Base-by-base conservation (phyloP, 805 yeast species). In the Ogataea pignaliae region DNA sequence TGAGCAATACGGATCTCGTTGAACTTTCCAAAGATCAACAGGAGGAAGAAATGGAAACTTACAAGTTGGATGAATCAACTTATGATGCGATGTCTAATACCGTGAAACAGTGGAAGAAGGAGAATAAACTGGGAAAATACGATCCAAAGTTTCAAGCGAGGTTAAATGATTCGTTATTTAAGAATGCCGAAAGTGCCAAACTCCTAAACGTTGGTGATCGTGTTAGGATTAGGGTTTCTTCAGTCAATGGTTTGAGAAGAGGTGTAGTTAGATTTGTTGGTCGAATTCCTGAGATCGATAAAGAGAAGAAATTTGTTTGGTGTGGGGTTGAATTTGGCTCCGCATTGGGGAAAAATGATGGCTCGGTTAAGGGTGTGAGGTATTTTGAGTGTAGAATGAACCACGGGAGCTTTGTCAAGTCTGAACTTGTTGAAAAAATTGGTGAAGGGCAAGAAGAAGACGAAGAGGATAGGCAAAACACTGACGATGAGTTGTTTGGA, bases 321-420 rank as follows among this genome's bases (percentile, higher is more conserved):
- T 75, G 86, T 29, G 98, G 97, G 0, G 76, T 91, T 3, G 86
- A 83, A 53, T 81, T 89, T 43, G 93, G 86, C 53, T 88, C 85
- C 52, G 91, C 97, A 0, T 75, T 76, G 8, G 98, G 98, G 5
- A 88, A 85, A 61, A 88, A 90, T 56, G 79, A 88, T 57, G 98
- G 98, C 0, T 65, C 78, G 16, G 67, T 88, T 34, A 77, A 79
- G 31, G 89, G 87, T 0, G 59, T 53, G 1, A 55, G 71, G 31
- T 75, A 85, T 50, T 90, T 91, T 58, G 56, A 66, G 4, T 78
- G 88, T 29, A 56, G 57, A 6, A 56, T 55, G 0, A 73, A 74
- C 16, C 81, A 86, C 55, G 97, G 97, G 5, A 80, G 88, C 6
- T 88, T 91, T 61, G 78, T 89, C 12, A 77, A 77, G 46, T 95